Percentiles rank a stretch among this genome's conserved stretches.
phyloP scores from a whole-genome alignment of 148 eudicot genomes.

The Fagopyrum esculentum region DNA sequence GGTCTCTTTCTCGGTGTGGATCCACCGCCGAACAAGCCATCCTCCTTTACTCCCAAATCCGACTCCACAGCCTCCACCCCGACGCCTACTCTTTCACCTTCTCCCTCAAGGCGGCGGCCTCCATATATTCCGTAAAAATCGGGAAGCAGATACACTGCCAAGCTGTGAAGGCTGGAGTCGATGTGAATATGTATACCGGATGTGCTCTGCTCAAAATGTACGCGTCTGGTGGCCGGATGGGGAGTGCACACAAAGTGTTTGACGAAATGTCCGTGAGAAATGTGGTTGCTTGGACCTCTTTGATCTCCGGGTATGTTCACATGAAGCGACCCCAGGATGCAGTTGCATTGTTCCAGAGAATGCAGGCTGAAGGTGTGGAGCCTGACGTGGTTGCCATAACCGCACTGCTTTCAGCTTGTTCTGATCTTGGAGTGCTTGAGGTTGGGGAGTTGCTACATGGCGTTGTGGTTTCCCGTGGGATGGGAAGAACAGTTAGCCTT shows the following conservation, averaged over 20 bases:
- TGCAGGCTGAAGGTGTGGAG: slow-evolving; percentile 36
- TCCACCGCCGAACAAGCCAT: slow-evolving; percentile 26
- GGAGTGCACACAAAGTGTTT: slow-evolving; percentile 31
- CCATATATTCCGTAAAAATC: slow-evolving; percentile 16
- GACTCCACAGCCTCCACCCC: slow-evolving; percentile 26
- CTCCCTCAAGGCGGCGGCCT: slow-evolving; percentile 35
- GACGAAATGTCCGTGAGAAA: slow-evolving; percentile 41
- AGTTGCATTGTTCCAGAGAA: slow-evolving; percentile 27
- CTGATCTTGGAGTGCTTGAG: slow-evolving; percentile 46
- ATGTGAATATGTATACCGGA: slow-evolving; percentile 24
- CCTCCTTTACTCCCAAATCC: slow-evolving; percentile 24
- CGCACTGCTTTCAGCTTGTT: slow-evolving; percentile 55
- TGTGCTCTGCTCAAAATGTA: slow-evolving; percentile 38
- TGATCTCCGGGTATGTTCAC: slow-evolving; percentile 53
- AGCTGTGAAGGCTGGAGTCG: slow-evolving; percentile 28
- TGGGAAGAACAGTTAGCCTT: slow-evolving; percentile 22
- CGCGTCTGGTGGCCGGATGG: slow-evolving; percentile 20
- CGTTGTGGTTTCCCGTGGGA: slow-evolving; percentile 17
- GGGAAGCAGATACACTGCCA: slow-evolving; percentile 48
- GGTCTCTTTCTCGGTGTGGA: slow-evolving; percentile 26
- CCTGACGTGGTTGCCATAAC: slow-evolving; percentile 43
- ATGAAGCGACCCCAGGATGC: slow-evolving; percentile 33
- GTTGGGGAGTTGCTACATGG: slow-evolving; percentile 43
- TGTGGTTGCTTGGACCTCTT: slow-evolving; percentile 73
- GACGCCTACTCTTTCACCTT: slow-evolving; percentile 45